Base-by-base conservation (phyloP, 139 green algal species). In the Volvox reticuliferus region DNA sequence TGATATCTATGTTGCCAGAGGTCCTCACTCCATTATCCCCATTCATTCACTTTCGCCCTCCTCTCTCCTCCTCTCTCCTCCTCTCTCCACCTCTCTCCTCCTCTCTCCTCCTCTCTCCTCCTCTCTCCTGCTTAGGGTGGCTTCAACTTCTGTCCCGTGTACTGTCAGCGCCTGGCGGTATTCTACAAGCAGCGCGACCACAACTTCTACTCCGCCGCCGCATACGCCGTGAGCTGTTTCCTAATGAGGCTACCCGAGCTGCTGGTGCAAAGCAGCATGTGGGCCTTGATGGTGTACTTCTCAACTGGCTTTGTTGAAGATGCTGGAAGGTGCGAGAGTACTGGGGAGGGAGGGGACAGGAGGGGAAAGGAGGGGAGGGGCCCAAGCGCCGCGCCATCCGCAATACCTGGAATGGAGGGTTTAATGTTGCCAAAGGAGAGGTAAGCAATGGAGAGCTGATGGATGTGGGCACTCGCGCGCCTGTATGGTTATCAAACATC, bases 171-270 rank as follows among this genome's bases (percentile, higher is more conserved):
- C 16, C 90, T 88, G 84, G 79, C 91, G 17, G 93, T 99, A 28
- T 98, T 96, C 90, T 99, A 95, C 94, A 98, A 98, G 93, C 97
- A 99, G 84, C 91, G 96, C 17, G 92, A 97, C 91, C 92, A 94
- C 79, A 65, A 92, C 78, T 97, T 98, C 88, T 98, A 96, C 85
- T 92, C 95, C 0, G 62, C 96, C 14, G 94, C 68, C 65, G 13
- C 85, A 36, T 89, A 73, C 69, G 55, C 85, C 28, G 12, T 89
- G 9, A 26, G 5, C 21, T 91, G 93, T 71, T 89, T 90, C 14
- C 21, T 91, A 0, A 79, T 93, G 62, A 92, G 94, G 75, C 89
- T 98, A 2, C 96, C 96, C 0, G 93, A 94, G 68, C 93, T 89
- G 22, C 69, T 95, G n/a, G 22, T 96, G 26, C 92, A 96, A 69